Evolutionary conservation across 75 land plant genomes (phyloP).

Genomic region (Pseudotsuga menziesii): DNA sequence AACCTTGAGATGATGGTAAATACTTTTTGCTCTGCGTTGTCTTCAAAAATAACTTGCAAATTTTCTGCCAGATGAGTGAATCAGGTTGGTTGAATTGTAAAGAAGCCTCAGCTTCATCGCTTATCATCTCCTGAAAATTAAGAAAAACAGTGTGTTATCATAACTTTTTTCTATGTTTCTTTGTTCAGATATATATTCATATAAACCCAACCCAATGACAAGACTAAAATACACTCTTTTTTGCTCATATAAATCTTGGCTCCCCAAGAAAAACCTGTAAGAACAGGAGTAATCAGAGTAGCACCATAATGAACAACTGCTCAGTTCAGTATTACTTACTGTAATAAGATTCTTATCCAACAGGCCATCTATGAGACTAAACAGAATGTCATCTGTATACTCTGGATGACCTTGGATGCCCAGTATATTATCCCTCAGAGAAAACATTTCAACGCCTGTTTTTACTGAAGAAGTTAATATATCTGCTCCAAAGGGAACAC

Average conservation of each 20-base stretch:
- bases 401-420: constrained; percentile 94
- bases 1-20: too few species aligned
- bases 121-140: background rate
- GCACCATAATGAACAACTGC: background rate
- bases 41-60: constrained; percentile 74
- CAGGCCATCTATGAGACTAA: constrained; percentile 51
- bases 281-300: background rate
- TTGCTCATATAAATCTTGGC: too few species aligned
- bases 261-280: background rate
- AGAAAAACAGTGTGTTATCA: background rate
- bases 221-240: background rate
- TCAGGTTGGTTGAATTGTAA: constrained; percentile 40
- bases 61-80: constrained; percentile 37
- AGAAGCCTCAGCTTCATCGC: constrained; percentile 32
- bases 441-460: too few species aligned
- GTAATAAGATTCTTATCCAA: constrained; percentile 19
- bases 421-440: constrained; percentile 17
- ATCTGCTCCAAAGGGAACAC: constrained; percentile 44
- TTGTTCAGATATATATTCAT: too few species aligned
- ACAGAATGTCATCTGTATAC: constrained; percentile 67
- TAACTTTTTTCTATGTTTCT: too few species aligned
- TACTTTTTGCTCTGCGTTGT: background rate
- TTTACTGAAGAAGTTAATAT: constrained; percentile 63
- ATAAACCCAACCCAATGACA: too few species aligned
- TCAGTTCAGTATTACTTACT: constrained; percentile 17